phyloP scores from a whole-genome alignment of 2,329 filamentous ascomycete genomes.

The Amauroascus niger region DNA sequence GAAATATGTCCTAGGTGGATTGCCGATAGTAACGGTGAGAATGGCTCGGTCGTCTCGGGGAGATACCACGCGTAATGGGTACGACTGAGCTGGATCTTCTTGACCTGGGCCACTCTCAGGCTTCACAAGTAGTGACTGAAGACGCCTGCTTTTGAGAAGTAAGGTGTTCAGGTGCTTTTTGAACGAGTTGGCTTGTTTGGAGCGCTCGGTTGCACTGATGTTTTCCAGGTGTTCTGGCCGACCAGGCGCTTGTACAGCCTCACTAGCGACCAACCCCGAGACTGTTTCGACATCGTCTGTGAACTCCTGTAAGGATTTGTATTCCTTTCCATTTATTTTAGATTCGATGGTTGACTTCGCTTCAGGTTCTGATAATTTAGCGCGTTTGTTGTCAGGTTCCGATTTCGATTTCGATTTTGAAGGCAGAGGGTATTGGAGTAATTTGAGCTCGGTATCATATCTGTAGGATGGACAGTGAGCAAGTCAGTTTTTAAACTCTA shows the following conservation, averaged over 20 bases:
- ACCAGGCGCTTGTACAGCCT: background rate
- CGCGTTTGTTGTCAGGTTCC: conserved; percentile 37
- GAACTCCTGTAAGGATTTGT: conserved; percentile 35
- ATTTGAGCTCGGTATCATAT: conserved; percentile 36
- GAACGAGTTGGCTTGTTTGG: conserved; percentile 46
- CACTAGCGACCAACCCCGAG: conserved; percentile 23
- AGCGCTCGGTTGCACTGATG: conserved; percentile 24
- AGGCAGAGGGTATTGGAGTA: conserved; percentile 34
- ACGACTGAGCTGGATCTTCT: conserved; percentile 18
- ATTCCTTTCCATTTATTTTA: conserved; percentile 31
- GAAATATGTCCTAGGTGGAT: conserved; percentile 69
- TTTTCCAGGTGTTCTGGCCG: conserved; percentile 1
- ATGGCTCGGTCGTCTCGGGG: conserved; percentile 48
- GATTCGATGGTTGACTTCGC: conserved; percentile 29
- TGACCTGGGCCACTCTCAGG: conserved; percentile 29
- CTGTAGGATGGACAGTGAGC: conserved; percentile 24
- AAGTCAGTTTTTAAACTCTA: conserved; percentile 9
- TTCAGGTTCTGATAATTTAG: conserved; percentile 29
- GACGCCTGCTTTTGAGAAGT: conserved; percentile 52
- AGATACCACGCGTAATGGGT: conserved; percentile 14
- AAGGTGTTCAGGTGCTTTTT: conserved; percentile 54
- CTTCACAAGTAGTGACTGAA: conserved; percentile 29
- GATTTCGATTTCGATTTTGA: conserved; percentile 24
- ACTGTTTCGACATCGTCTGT: conserved; percentile 36
- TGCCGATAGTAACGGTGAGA: conserved; percentile 62